Conservation (phyloP, 441 rosid genomes). For the Populus hybrid region DNA sequence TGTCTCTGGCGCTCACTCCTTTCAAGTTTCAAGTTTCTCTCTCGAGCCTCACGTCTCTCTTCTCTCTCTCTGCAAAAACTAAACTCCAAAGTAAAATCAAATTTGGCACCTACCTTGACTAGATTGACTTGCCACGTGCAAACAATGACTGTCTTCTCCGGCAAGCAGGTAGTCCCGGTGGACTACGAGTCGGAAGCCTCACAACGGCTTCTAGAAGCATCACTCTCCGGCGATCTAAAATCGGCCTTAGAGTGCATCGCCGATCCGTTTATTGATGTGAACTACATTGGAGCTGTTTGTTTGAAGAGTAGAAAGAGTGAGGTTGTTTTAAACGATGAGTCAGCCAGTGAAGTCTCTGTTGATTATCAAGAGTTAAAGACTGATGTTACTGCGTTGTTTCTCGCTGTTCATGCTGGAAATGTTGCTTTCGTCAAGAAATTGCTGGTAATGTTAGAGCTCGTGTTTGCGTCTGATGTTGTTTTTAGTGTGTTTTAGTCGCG, state of each 20-base stretch:
- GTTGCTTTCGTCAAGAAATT: constrained; percentile 66
- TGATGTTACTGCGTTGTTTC: constrained; percentile 85
- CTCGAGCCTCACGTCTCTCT: constrained; percentile 38
- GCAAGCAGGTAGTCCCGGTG: constrained; percentile 85
- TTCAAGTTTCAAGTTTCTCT: constrained; percentile 57
- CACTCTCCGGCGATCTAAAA: constrained; percentile 56
- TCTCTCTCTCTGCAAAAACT: neutral
- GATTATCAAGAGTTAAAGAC: constrained; percentile 84
- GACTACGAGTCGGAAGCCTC: constrained; percentile 85
- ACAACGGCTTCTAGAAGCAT: constrained; percentile 76
- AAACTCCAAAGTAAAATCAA: neutral
- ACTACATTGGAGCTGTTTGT: constrained; percentile 76
- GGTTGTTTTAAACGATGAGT: constrained; percentile 60
- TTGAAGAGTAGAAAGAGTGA: constrained; percentile 65
- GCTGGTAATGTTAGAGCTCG: constrained; percentile 45
- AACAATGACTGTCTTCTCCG: constrained; percentile 71
- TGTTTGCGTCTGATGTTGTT: neutral
- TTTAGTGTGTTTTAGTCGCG: neutral
- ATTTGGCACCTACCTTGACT: neutral
- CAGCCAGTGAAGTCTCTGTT: constrained; percentile 55
- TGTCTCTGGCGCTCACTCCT: constrained; percentile 56
- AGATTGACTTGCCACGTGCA: neutral
- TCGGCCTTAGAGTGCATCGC: constrained; percentile 57
- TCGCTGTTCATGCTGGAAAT: constrained; percentile 78
- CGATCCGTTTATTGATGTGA: constrained; percentile 78